A percentile compares a stretch with the other conserved stretches of the same genome.
phyloP scores from a whole-genome alignment of 2,329 filamentous ascomycete genomes.

The Zymoseptoria pseudotritici region DNA sequence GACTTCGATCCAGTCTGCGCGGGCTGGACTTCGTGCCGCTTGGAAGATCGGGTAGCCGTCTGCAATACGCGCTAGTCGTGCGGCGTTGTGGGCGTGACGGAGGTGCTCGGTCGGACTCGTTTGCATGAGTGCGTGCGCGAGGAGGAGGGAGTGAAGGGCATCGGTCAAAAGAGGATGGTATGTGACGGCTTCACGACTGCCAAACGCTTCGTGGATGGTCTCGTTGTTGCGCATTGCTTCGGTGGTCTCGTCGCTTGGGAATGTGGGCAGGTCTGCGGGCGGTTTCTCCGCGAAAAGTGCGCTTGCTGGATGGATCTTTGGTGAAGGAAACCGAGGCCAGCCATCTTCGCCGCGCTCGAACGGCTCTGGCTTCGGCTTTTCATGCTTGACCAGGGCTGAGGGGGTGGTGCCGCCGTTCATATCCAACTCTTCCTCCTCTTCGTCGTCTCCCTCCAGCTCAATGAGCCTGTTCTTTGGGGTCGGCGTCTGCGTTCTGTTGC shows the following conservation, averaged over 20 bases:
- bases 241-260: constrained; percentile 43
- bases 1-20: constrained; percentile 74
- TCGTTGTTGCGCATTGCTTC: constrained; percentile 22
- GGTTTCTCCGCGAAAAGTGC: constrained; percentile 65
- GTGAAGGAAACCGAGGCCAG: constrained; percentile 43
- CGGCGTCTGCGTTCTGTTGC: constrained; percentile 27
- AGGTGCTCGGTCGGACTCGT: constrained; percentile 70
- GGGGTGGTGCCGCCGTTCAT: constrained; percentile 14
- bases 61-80: constrained; percentile 62
- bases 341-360: constrained; percentile 30
- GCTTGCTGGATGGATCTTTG: constrained; percentile 49
- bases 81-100: constrained; percentile 75
- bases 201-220: constrained; percentile 28
- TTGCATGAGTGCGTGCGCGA: constrained; percentile 72
- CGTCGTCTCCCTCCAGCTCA: constrained; percentile 18
- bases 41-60: constrained; percentile 79
- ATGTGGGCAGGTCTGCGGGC: constrained; percentile 59
- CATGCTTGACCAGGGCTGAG: constrained; percentile 41
- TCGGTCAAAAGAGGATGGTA: constrained; percentile 77
- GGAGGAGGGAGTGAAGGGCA: constrained; percentile 67
- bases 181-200: constrained; percentile 58
- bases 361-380: constrained; percentile 23
- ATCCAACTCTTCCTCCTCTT: constrained; percentile 18
- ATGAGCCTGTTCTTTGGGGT: constrained; percentile 24
- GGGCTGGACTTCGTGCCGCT: constrained; percentile 60